Conservation (phyloP, 257 asterid species). For the Fraxinus excelsior region DNA sequence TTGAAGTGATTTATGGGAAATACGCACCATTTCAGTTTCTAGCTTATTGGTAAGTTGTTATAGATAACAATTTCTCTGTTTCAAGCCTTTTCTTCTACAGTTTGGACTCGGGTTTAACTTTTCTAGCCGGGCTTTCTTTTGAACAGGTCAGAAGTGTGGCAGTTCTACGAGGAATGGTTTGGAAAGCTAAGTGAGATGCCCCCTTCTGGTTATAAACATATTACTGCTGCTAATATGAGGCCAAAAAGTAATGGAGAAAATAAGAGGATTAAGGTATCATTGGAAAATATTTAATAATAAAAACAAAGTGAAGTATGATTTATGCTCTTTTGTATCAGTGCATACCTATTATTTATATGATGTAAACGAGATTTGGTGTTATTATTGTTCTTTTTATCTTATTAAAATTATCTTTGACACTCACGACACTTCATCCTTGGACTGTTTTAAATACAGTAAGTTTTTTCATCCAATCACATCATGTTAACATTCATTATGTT, state of each 20-base stretch:
- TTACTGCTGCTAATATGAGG: constrained; percentile 86
- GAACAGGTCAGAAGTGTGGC: constrained; percentile 78
- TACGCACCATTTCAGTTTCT: constrained; percentile 84
- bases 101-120: constrained; percentile 16
- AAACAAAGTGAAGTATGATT: constrained; percentile 17
- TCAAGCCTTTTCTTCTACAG: neutral
- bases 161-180: constrained; percentile 73
- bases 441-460: no score
- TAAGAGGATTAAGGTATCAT: constrained; percentile 38
- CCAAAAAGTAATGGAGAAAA: constrained; percentile 23
- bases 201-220: constrained; percentile 52
- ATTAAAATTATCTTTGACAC: neutral
- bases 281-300: neutral
- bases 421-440: no score
- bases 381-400: neutral
- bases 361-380: neutral
- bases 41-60: constrained; percentile 64
- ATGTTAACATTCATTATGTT: no score
- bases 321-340: neutral
- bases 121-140: constrained; percentile 5
- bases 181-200: constrained; percentile 72
- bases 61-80: neutral
- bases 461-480: no score
- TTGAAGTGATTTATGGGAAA: constrained; percentile 60
- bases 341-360: no score